Evolutionary conservation across 208 protist species (phyloP).

Genomic region (Leishmania arabica): DNA sequence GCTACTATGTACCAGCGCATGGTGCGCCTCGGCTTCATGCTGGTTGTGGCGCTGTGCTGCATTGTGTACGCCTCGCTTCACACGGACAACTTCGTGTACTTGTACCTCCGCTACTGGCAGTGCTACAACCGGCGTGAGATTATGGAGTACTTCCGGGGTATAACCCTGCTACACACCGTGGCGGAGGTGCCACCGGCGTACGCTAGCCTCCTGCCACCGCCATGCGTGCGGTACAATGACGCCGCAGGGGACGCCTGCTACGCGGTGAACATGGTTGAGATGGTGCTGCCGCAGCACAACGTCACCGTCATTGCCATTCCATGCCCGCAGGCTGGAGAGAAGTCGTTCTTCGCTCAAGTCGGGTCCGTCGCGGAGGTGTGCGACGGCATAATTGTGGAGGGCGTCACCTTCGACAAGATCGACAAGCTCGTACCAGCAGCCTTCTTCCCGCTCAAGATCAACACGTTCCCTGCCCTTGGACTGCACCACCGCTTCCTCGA

Average conservation of each 20-base stretch:
- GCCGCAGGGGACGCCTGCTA: conserved; percentile 37
- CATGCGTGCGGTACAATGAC: conserved; percentile 47
- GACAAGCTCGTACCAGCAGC: conserved; percentile 67
- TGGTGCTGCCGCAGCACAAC: conserved; percentile 45
- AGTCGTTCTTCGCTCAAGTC: conserved; percentile 59
- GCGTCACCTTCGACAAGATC: conserved; percentile 65
- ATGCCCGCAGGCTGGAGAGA: conserved; percentile 64
- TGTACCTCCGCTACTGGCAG: conserved; percentile 58
- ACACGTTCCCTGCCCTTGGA: conserved; percentile 80
- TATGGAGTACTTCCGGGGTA: conserved; percentile 60
- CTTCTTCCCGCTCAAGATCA: conserved; percentile 74
- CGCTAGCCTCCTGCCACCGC: conserved; percentile 59
- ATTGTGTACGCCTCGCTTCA: conserved; percentile 57
- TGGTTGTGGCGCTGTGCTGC: conserved; percentile 40
- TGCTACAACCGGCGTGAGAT: conserved; percentile 42
- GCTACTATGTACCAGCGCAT: conserved; percentile 84
- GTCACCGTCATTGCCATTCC: conserved; percentile 76
- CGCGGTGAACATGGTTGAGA: conserved; percentile 70
- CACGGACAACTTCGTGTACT: conserved; percentile 63
- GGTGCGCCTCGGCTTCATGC: conserved; percentile 47
- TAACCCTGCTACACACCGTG: conserved; percentile 63
- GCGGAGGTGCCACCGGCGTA: conserved; percentile 80
- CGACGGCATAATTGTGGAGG: conserved; percentile 77
- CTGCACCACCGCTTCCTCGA: conserved; percentile 85
- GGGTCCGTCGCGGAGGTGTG: conserved; percentile 50